A percentile compares a stretch with the other conserved stretches of the same genome.
Evolutionary conservation across 2,329 filamentous ascomycete genomes (phyloP).

Genomic region (Scorias spongiosa): DNA sequence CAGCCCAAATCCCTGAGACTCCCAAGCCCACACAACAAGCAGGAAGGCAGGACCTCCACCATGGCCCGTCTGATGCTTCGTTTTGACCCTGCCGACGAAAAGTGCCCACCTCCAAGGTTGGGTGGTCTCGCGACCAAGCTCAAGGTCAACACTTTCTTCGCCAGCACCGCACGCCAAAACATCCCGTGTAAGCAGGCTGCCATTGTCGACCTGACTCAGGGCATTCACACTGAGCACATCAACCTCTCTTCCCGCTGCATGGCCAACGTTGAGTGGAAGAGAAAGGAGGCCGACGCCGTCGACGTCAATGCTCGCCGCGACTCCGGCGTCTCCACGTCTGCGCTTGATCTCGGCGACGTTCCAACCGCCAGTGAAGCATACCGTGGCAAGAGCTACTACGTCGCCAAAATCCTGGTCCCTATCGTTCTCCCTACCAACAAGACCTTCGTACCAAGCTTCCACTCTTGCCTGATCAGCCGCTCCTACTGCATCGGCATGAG

Average conservation of each 20-base stretch:
- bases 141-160: slow-evolving; percentile 43
- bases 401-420: slow-evolving; percentile 47
- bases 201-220: slow-evolving; percentile 32
- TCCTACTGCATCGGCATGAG: slow-evolving; percentile 46
- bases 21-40: slow-evolving; percentile 22
- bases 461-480: slow-evolving; percentile 51
- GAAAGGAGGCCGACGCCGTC: slow-evolving; percentile 17
- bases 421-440: slow-evolving; percentile 44
- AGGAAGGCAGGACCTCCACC: slow-evolving; percentile 32
- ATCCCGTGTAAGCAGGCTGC: slow-evolving; percentile 31
- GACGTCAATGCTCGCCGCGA: slow-evolving; percentile 21
- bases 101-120: slow-evolving; percentile 37
- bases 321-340: slow-evolving; percentile 21
- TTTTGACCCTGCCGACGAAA: slow-evolving; percentile 41
- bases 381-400: slow-evolving; percentile 39
- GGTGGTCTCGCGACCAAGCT: slow-evolving; percentile 38
- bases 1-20: slow-evolving; percentile 44
- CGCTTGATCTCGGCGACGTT: slow-evolving; percentile 17
- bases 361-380: slow-evolving; percentile 26
- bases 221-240: slow-evolving; percentile 38
- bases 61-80: slow-evolving; percentile 41
- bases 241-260: slow-evolving; percentile 41
- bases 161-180: slow-evolving; percentile 33
- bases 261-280: slow-evolving; percentile 40
- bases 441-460: slow-evolving; percentile 52